These are phyloP conservation scores for Prunella vulgaris DNA, from an alignment of 257 asterid genomes.

Conservation along the genomic window DNA sequence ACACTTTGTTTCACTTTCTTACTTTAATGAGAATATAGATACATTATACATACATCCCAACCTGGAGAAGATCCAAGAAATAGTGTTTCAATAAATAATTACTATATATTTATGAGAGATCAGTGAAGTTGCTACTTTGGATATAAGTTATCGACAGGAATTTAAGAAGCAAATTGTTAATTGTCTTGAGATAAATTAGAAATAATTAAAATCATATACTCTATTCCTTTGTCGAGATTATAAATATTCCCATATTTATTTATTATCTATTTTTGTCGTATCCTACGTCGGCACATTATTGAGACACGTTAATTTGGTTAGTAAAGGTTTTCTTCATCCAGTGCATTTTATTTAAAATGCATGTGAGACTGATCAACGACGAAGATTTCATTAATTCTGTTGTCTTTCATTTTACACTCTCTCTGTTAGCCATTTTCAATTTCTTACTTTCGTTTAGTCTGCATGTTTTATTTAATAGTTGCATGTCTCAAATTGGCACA, in stretches of 20 bases:
- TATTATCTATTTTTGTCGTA: conserved; percentile 24
- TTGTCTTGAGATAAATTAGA: conserved; percentile 13
- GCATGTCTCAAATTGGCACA: no score
- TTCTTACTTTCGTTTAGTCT: no score
- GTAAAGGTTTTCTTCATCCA: no score
- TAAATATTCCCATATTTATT: neutral
- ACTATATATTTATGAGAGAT: neutral
- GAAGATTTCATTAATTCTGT: no score
- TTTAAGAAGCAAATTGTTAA: neutral
- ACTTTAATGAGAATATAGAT: conserved; percentile 11
- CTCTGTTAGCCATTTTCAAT: no score
- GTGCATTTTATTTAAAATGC: neutral
- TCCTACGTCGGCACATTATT: neutral
- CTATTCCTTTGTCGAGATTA: conserved; percentile 6
- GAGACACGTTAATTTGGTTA: neutral
- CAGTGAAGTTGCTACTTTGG: neutral
- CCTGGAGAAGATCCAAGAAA: conserved; percentile 33
- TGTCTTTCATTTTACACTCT: no score
- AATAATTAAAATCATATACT: conserved; percentile 17
- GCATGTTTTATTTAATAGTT: no score
- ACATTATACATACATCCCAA: conserved; percentile 2
- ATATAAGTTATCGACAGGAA: no score
- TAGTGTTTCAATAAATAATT: conserved; percentile 4
- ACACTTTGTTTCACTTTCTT: neutral
- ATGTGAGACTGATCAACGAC: neutral